Evolutionary conservation across 2,329 filamentous ascomycete genomes (phyloP), one percentile per base, ranked within the genome.

Genomic region (Aspergillus alliaceus): DNA sequence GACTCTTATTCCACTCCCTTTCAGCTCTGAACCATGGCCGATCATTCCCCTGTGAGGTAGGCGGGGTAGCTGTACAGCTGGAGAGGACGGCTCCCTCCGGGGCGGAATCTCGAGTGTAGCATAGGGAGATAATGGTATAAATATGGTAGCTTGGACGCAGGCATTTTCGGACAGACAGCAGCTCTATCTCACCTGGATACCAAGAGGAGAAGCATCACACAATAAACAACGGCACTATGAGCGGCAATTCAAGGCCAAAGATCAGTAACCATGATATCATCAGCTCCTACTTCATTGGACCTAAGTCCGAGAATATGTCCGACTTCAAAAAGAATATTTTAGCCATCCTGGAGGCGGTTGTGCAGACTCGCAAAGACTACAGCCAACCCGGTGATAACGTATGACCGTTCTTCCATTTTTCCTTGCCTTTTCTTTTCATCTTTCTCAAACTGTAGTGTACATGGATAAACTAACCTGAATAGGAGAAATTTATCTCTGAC

Each of bases 321-420:
- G 72, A 72, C 46, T 78, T 80, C 50, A 69, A 69, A 54, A 65
- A 72, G 4, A 75, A 76, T 51, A 74, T 80, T 46, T 62, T 69
- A 25, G 70, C 66, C 4, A 77, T 79, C 7, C 71, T 80, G 2
- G 70, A 78, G 18, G 69, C 72, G 27, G 59, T 77, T 6, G 60
- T 71, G 9, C 59, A 60, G 3, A 70, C 75, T 6, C 67, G 77
- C 9, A 46, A 51, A 9, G 32, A 20, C 14, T 61, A 59, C 15
- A n/a, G n/a, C n/a, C 22, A 24, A 6, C 52, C 48, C 2, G 2
- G 31, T 1, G 52, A 58, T 42, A 29, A 27, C 42, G 56, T 58
- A 29, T 18, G 42, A 29, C 4, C 18, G 4, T 15, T 14, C 27
- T 20, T 8, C 15, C 12, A 22, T 12, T 3, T 2, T 18, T 25